These are phyloP conservation scores for Hypoxylon cercidicola DNA, from an alignment of 495 filamentous ascomycete species.

Conservation along the genomic window DNA sequence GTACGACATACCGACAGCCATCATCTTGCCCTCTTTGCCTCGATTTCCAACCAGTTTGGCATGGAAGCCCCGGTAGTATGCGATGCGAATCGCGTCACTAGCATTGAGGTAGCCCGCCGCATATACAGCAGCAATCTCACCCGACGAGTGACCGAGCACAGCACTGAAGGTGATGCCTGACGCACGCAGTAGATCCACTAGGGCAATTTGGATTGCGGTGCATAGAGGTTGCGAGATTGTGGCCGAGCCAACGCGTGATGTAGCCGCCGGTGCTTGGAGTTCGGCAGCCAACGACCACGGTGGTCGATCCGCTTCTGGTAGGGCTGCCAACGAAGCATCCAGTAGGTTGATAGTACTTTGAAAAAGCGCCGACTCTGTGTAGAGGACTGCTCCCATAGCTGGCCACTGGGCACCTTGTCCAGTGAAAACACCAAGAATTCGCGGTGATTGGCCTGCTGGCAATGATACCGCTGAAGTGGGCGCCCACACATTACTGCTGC, in stretches of 20 bases:
- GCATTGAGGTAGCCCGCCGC: constrained; percentile 49
- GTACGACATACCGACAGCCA: constrained; percentile 55
- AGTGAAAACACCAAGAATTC: constrained; percentile 15
- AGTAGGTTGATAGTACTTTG: not conserved
- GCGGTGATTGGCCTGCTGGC: not conserved
- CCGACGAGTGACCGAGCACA: constrained; percentile 67
- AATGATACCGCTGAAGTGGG: too few species aligned
- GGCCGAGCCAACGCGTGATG: constrained; percentile 47
- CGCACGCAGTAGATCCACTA: constrained; percentile 56
- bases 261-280: constrained; percentile 12
- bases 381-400: constrained; percentile 15
- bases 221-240: constrained; percentile 57
- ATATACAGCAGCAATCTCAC: constrained; percentile 65
- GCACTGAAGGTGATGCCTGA: constrained; percentile 55
- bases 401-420: constrained; percentile 29
- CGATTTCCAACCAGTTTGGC: not conserved
- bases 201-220: constrained; percentile 55
- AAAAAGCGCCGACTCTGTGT: not conserved
- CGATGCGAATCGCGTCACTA: constrained; percentile 56
- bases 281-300: constrained; percentile 28
- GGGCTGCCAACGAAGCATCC: not conserved
- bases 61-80: constrained; percentile 59
- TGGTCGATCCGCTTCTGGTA: constrained; percentile 1
- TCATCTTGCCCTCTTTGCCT: constrained; percentile 49
- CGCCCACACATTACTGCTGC: too few species aligned